Base-by-base conservation (phyloP, 805 yeast species). In the Ogataea sp. region DNA sequence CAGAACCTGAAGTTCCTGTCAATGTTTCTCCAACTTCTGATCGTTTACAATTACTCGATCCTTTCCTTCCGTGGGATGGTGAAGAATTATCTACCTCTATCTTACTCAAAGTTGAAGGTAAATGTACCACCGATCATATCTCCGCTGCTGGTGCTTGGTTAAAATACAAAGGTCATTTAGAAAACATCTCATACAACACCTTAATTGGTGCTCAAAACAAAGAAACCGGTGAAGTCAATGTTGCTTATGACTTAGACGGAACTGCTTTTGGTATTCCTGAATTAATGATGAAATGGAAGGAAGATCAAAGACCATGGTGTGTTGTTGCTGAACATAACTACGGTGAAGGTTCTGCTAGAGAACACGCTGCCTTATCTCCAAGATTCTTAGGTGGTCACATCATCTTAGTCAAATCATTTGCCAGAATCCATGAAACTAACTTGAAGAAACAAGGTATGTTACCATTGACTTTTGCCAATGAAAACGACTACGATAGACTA, bases 261-360 rank as follows among this genome's bases (percentile, higher is more conserved):
- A 70, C 72, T 34, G 71, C 70, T 32, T 77, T 73, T 54, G 75
- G 88, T 21, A 93, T 93, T 48, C 98, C 98, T n/a, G 97, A 87
- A 50, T 73, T 89, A 43, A 93, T 93, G 96, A 83, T 80, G 64
- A 84, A 84, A 62, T 93, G 97, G 97, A 89, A 90, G 61, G 68
- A 78, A 38, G 93, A 86, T 44, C 51, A 64, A 15, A 74, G 83
- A 51, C 93, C 94, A 17, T 90, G 98, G 98, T 73, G 79, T 49
- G 97, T 93, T 34, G 83, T 93, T 47, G 97, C 97, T 39, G 98
- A 93, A 62, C 96, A 93, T 60, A 90, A 90, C 65, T 93, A 90
- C 57, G 98, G 98, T 66, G 98, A 90, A 70, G 98, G 98, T 53
- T 89, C 97, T 37, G 97, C 98, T 25, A 84, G 98, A 75, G 98